phyloP scores from a whole-genome alignment of 2,329 filamentous ascomycete species.

The Elsinoe ampelina region DNA sequence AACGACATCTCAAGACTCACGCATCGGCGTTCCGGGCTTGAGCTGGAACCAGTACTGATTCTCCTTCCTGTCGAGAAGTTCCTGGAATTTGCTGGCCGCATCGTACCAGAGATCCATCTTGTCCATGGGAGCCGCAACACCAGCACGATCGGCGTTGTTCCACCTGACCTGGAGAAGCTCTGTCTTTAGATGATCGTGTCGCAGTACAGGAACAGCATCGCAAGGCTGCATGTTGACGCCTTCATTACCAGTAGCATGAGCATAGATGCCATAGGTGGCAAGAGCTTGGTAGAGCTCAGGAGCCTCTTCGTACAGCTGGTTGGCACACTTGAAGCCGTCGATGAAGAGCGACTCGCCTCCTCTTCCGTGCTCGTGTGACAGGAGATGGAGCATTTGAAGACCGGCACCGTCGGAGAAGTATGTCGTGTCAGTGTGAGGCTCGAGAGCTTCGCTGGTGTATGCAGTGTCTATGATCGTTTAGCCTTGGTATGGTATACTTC shows the following conservation, averaged over 20 bases:
- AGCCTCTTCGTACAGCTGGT: slow-evolving; percentile 47
- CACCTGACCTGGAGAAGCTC: slow-evolving; percentile 63
- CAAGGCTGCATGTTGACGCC: slow-evolving; percentile 72
- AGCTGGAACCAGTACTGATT: slow-evolving; percentile 76
- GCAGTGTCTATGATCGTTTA: slow-evolving; percentile 24
- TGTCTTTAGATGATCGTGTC: slow-evolving; percentile 39
- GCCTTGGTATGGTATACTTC: neutral
- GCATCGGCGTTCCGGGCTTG: slow-evolving; percentile 64
- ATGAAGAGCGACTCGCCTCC: slow-evolving; percentile 77
- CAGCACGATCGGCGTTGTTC: slow-evolving; percentile 85
- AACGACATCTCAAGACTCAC: slow-evolving; percentile 41
- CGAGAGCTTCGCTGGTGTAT: slow-evolving; percentile 76
- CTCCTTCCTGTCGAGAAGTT: slow-evolving; percentile 54
- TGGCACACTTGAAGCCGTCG: slow-evolving; percentile 72
- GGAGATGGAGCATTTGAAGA: slow-evolving; percentile 83
- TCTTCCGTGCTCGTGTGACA: slow-evolving; percentile 61
- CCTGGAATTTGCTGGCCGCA: slow-evolving; percentile 66
- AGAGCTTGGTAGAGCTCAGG: slow-evolving; percentile 51
- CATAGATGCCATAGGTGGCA: slow-evolving; percentile 50
- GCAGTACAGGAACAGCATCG: slow-evolving; percentile 61
- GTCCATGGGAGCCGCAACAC: slow-evolving; percentile 48
- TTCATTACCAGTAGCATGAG: slow-evolving; percentile 79
- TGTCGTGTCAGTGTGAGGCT: slow-evolving; percentile 86
- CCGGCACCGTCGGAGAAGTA: slow-evolving; percentile 92
- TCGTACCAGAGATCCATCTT: slow-evolving; percentile 61